These are phyloP conservation scores for Epicoccum nigrum DNA, from an alignment of 2,329 filamentous ascomycete species.

Conservation along the genomic window DNA sequence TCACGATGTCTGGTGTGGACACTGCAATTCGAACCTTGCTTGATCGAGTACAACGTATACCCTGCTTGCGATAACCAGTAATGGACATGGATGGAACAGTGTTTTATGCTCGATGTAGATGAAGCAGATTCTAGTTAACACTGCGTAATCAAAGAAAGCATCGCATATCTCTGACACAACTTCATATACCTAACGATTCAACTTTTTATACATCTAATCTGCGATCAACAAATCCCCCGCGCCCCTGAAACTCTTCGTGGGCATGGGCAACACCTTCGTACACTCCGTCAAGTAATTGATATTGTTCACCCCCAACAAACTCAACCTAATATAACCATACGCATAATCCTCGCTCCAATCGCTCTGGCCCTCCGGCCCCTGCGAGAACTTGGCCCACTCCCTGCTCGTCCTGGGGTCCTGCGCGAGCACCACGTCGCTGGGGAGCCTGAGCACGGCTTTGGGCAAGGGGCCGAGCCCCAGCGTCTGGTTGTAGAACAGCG, in stretches of 20 bases:
- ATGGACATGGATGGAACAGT: not conserved
- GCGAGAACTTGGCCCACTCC: constrained; percentile 32
- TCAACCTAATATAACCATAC: constrained; percentile 58
- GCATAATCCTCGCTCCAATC: constrained; percentile 44
- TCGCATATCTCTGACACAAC: too few species aligned
- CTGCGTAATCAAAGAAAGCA: too few species aligned
- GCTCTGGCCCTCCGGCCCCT: constrained; percentile 18
- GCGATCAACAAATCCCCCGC: constrained; percentile 18
- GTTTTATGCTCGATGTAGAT: too few species aligned
- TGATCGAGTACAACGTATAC: constrained; percentile 15
- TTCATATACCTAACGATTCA: too few species aligned
- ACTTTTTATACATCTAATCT: not conserved
- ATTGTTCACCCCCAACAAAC: constrained; percentile 60
- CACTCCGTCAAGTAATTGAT: constrained; percentile 61
- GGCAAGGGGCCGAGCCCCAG: constrained; percentile 26
- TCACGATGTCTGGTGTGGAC: not conserved
- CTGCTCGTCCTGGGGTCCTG: constrained; percentile 32
- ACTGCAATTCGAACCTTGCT: not conserved
- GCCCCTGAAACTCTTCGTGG: constrained; percentile 14
- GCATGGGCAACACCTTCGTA: constrained; percentile 54
- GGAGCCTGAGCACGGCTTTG: constrained; percentile 37
- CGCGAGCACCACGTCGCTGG: constrained; percentile 37
- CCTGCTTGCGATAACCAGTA: constrained; percentile 1
- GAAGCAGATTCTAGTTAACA: too few species aligned
- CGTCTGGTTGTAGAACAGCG: constrained; percentile 41